Evolutionary conservation across 371 early-diverging fungal species (phyloP).

Genomic region (Funneliformis caledonium): DNA sequence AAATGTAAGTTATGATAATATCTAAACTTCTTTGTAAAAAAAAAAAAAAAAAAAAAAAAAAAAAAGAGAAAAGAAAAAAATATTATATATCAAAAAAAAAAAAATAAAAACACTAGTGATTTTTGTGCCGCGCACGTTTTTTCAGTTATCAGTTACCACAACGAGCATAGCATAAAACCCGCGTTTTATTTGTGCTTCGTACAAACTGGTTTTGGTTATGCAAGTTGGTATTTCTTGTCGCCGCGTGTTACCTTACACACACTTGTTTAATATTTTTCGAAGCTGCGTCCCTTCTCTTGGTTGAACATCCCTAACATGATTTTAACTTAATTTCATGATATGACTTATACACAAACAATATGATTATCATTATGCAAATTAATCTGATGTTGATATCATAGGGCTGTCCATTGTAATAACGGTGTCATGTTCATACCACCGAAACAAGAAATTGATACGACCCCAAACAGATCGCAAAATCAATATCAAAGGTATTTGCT

Average conservation of each 20-base stretch:
- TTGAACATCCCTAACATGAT: constrained; percentile 12
- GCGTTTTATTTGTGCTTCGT: constrained; percentile 16
- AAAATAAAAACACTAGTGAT: background rate
- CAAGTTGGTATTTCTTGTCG: constrained; percentile 35
- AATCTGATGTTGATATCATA: background rate
- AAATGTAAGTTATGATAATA: constrained; percentile 36
- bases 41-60: constrained; percentile 4
- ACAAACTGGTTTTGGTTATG: constrained; percentile 12
- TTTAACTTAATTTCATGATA: background rate
- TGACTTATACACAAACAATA: background rate
- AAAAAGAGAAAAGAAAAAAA: background rate
- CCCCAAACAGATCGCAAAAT: constrained; percentile 10
- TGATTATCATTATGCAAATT: background rate
- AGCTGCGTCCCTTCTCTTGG: background rate
- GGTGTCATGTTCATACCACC: constrained; percentile 20
- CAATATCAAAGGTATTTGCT: constrained; percentile 27
- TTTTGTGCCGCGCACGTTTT: constrained; percentile 23
- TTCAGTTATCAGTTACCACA: constrained; percentile 7
- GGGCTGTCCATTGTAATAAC: constrained; percentile 22
- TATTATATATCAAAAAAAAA: background rate
- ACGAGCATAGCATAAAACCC: background rate
- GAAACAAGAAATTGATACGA: constrained; percentile 33
- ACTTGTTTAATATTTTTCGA: background rate
- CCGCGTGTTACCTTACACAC: constrained; percentile 39
- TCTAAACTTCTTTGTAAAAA: background rate